A percentile compares a stretch with the other conserved stretches of the same genome.
phyloP scores from a whole-genome alignment of 2,329 filamentous ascomycete species.

The Aschersonia sp. region DNA sequence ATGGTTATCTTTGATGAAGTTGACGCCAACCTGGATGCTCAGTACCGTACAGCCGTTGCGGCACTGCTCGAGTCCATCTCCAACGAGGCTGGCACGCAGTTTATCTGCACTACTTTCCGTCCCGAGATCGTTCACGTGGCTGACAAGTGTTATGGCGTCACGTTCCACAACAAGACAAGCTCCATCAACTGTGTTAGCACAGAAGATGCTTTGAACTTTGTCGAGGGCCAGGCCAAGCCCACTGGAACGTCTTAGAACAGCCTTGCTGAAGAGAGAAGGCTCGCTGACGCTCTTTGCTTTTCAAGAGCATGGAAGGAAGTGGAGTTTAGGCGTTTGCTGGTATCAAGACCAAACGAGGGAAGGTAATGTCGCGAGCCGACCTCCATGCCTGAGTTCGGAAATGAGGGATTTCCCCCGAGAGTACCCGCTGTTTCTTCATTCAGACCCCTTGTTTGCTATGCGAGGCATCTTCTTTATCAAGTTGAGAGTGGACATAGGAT shows the following conservation, averaged over 20 bases:
- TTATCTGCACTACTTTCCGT: conserved; percentile 97
- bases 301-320: too few species aligned
- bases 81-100: conserved; percentile 54
- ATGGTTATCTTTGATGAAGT: conserved; percentile 99
- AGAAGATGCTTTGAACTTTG: conserved; percentile 83
- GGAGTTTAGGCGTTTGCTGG: too few species aligned
- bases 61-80: conserved; percentile 73
- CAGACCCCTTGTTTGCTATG: too few species aligned
- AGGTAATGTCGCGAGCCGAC: too few species aligned
- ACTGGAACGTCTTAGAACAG: conserved; percentile 5
- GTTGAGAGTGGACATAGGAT: too few species aligned
- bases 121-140: conserved; percentile 93
- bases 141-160: conserved; percentile 95
- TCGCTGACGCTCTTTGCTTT: too few species aligned
- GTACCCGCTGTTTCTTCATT: too few species aligned
- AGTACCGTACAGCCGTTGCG: conserved; percentile 93
- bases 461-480: too few species aligned
- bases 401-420: too few species aligned
- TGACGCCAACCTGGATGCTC: conserved; percentile 92
- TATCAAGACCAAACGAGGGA: too few species aligned
- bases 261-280: too few species aligned
- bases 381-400: too few species aligned
- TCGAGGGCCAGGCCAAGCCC: conserved; percentile 60
- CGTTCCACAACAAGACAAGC: conserved; percentile 86
- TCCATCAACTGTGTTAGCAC: conserved; percentile 80